Evolutionary conservation across 306 rosid genomes (phyloP), one percentile per base, ranked within the genome.

Genomic region (Nissolia schottii): DNA sequence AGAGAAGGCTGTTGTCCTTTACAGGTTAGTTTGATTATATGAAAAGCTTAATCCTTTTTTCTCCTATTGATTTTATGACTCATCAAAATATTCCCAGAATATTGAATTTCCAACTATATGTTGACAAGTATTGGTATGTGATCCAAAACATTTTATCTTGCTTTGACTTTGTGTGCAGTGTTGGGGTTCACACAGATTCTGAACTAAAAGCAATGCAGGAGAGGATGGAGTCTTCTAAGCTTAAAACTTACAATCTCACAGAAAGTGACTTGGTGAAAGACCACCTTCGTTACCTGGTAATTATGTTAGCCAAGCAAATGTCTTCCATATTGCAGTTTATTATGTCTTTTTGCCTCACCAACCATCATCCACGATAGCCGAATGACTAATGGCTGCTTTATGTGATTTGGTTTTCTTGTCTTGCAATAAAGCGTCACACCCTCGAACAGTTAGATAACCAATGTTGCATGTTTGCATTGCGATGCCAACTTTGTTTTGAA

Each of bases 201-300:
- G 97, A 95, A 73, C 87, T 95, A 28, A 72, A 78, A 71, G 80
- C 82, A 65, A 76, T 91, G 89, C 83, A 62, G 74, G 64, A 53
- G 77, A 80, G 88, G 70, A 77, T 91, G 90, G 82, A 81, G 56
- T 75, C 90, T 68, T 86, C 87, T 79, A 81, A 77, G 61, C 92
- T 91, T 57, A 43, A 65, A 80, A 89, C 96, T 55, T 53, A 18
- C 73, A 82, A 91, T 75, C 96, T 91, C 58, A 86, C 96, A 4
- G 84, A 86, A 28, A 85, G 83, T 76, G 99, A 91, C 79, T 80
- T 89, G 86, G 93, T 88, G 55, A 95, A 95, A 83, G 97, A 88
- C 83, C 97, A 95, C 84, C 61, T 95, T 55, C 96, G 93, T 53
- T 86, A 95, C 88, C 78, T 91, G 99, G 99, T 95, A 45, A 5